Evolutionary conservation across 768 basidiomycete species (phyloP), one percentile per base, ranked within the genome.

Genomic region (Russula emetica): DNA sequence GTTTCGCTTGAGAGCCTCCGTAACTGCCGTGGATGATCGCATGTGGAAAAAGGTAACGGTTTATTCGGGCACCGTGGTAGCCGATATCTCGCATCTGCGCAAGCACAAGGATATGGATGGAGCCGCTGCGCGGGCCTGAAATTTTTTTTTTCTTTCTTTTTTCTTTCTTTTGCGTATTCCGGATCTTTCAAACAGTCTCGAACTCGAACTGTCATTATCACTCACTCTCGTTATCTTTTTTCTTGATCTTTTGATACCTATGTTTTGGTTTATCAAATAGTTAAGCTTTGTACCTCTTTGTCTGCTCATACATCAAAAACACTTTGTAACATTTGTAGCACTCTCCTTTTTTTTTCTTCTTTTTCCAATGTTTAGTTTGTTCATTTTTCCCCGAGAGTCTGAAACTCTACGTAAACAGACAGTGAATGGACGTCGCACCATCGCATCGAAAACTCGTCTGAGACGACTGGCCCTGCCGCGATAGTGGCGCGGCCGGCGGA

Each of bases 91-190:
- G 42, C 68, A 69, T 49, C 36, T 69, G 18, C 62, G 60, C 22
- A 69, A 67, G 38, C 62, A 58, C 52, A 60, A 34, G 30, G 66
- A 67, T 38, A 69, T 69, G 68, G 68, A 64, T 20, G 58, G 66
- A 18, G 57, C 62, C 47, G 42, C 62, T 28, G 57, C 30, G 59
- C 59, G 55, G 49, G 49, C 59, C 26, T 61, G 16, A 40, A 56
- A 16, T 20, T n/a, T 55, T 28, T 32, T 11, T 49, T n/a, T 14
- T 28, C 32, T 54, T 34, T 28, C 3, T 18, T 45, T 45, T 44
- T 2, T n/a, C n/a, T 22, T 44, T 44, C 42, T 32, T 32, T 32
- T 32, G 36, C 13, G 36, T 36, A 13, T 36, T 13, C 36, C 22
- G 45, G 45, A 47, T 22, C 8, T 13, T 40, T 47, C 45, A n/a